phyloP scores from a whole-genome alignment of 495 filamentous ascomycete genomes.

The Penicillium silybi region DNA sequence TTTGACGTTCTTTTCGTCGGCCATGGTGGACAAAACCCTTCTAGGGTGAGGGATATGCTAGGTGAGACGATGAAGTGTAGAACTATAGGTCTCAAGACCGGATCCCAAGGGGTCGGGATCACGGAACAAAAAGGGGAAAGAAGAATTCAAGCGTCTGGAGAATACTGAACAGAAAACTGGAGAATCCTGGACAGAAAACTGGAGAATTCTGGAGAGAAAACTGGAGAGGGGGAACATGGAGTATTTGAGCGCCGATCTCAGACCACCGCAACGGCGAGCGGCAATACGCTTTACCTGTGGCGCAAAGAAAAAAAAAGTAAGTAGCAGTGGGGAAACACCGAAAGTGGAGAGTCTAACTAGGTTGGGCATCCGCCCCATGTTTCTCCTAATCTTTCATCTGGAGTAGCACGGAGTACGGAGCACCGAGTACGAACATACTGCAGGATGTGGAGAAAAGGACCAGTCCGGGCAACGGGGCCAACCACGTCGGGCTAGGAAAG shows the following conservation, averaged over 20 bases:
- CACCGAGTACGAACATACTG: not conserved
- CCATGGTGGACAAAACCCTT: slow-evolving; percentile 19
- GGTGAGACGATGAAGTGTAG: not conserved
- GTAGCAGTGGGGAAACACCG: slow-evolving; percentile 9
- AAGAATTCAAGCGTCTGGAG: slow-evolving; percentile 1
- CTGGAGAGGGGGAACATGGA: slow-evolving; percentile 7
- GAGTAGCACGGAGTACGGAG: not conserved
- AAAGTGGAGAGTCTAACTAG: slow-evolving; percentile 10
- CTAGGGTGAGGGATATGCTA: not conserved
- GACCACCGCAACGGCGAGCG: slow-evolving; percentile 8
- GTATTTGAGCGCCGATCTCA: slow-evolving; percentile 18
- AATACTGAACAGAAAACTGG: not conserved
- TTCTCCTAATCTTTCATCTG: slow-evolving; percentile 5
- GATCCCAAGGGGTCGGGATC: not conserved
- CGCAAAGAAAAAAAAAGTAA: not conserved
- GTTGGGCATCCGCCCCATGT: slow-evolving; percentile 6
- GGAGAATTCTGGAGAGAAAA: not conserved
- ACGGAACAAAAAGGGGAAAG: slow-evolving; percentile 8
- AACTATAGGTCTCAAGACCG: not conserved
- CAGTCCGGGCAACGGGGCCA: slow-evolving; percentile 4
- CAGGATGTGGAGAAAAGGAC: slow-evolving; percentile 2
- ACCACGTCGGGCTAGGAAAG: slow-evolving; percentile 1
- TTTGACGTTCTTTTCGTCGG: slow-evolving; percentile 29
- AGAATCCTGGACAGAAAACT: not conserved
- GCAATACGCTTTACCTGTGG: slow-evolving; percentile 15